Evolutionary conservation across 768 basidiomycete species (phyloP).

Genomic region (Podaxis sp.): DNA sequence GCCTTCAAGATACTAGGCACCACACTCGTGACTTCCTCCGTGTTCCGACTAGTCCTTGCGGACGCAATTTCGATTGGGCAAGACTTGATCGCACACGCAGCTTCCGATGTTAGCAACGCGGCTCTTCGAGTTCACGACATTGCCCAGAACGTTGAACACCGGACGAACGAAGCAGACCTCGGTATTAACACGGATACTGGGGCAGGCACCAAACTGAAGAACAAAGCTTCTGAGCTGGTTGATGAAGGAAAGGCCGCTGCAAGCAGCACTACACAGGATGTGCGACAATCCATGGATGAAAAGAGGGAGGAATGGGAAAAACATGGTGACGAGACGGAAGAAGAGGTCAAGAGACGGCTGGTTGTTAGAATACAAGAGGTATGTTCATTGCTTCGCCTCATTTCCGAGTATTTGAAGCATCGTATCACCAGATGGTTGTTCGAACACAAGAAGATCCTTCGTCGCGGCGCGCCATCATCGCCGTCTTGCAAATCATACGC

Average conservation of each 20-base stretch:
- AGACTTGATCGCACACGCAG: slow-evolving; percentile 31
- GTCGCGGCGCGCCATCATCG: slow-evolving; percentile 30
- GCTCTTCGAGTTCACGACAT: slow-evolving; percentile 31
- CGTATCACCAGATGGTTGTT: slow-evolving; percentile 24
- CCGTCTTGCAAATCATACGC: slow-evolving; percentile 29
- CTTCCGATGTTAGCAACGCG: slow-evolving; percentile 29
- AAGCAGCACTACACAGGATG: neutral
- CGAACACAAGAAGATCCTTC: slow-evolving; percentile 32
- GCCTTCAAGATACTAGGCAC: slow-evolving; percentile 29
- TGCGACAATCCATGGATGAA: neutral
- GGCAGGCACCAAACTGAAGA: neutral
- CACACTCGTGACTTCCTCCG: slow-evolving; percentile 32
- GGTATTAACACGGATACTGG: slow-evolving; percentile 18
- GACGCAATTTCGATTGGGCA: slow-evolving; percentile 32
- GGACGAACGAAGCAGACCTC: slow-evolving; percentile 19
- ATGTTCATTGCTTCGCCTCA: neutral
- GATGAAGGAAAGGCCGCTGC: neutral
- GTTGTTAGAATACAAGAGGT: slow-evolving; percentile 33
- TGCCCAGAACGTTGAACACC: slow-evolving; percentile 31
- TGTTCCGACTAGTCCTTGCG: slow-evolving; percentile 34
- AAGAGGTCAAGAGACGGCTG: slow-evolving; percentile 25
- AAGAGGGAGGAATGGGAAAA: slow-evolving; percentile 23
- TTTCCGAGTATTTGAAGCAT: neutral
- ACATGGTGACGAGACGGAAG: slow-evolving; percentile 21
- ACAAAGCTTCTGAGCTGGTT: neutral